Percentiles rank a stretch among this genome's conserved stretches.
Evolutionary conservation across 345 rosid genomes (phyloP).

Genomic region (Hevea brasiliensis): DNA sequence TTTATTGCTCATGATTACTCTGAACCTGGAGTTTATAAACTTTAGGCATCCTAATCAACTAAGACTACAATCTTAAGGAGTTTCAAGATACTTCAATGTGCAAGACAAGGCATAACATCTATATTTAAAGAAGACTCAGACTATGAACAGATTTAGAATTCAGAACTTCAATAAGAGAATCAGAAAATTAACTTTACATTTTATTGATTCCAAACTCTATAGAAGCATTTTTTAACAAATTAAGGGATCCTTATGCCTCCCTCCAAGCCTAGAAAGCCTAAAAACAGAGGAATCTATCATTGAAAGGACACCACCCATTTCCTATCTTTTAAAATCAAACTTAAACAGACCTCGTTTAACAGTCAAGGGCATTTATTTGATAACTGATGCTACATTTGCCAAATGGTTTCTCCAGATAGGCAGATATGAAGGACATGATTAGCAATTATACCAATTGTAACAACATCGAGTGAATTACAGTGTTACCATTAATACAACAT

Average conservation of each 20-base stretch:
- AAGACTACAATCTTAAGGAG: not conserved
- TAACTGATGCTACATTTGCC: not conserved
- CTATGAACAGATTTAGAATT: not conserved
- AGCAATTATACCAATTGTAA: conserved; percentile 1
- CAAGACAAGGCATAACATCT: not conserved
- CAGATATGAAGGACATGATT: not conserved
- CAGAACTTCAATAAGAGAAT: not conserved
- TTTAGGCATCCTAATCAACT: not conserved
- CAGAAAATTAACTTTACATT: not conserved
- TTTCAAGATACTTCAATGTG: not conserved
- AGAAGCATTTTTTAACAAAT: conserved; percentile 4
- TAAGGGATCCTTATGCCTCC: not conserved
- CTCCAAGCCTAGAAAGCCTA: not conserved
- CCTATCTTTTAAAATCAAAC: not conserved
- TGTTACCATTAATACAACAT: not conserved
- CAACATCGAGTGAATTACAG: not conserved
- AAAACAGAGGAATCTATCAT: not conserved
- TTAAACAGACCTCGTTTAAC: not conserved
- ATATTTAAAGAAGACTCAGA: not conserved
- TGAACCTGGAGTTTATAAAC: not conserved
- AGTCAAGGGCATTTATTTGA: not conserved
- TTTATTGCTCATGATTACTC: not conserved
- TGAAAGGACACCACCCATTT: not conserved
- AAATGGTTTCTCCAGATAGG: not conserved
- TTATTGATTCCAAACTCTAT: not conserved